These are phyloP conservation scores for Chaetomium olivaceum DNA, from an alignment of 2,329 filamentous ascomycete genomes.

Conservation along the genomic window DNA sequence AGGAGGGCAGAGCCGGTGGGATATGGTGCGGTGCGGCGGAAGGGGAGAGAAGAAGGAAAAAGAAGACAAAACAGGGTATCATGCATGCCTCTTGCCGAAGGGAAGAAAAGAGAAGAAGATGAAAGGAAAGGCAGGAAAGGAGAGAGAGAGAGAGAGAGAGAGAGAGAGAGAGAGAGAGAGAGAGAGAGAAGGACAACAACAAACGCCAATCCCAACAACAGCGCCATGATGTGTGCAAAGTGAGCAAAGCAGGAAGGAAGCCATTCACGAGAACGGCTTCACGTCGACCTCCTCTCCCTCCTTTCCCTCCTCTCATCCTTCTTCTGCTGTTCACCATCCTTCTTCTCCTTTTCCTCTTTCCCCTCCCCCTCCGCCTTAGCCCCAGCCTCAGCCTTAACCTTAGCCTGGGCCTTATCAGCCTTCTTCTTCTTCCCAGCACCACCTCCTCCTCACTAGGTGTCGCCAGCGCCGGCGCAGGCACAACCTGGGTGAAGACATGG, in stretches of 20 bases:
- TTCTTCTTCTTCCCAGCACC: background rate
- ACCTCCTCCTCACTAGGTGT: background rate
- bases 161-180: background rate
- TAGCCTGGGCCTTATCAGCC: background rate
- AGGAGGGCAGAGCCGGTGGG: background rate
- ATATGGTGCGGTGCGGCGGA: background rate
- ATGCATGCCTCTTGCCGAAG: conserved; percentile 17
- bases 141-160: background rate
- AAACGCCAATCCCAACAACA: background rate
- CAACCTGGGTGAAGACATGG: conserved; percentile 44
- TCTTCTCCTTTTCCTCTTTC: background rate
- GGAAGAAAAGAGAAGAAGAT: background rate
- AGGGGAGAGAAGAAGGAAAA: background rate
- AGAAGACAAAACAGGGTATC: conserved; percentile 26
- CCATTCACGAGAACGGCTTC: background rate
- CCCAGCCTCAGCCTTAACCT: background rate
- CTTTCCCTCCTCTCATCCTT: conserved; percentile 1
- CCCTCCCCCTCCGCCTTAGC: background rate
- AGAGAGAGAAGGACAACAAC: background rate
- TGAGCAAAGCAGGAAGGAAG: background rate
- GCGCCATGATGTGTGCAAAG: background rate
- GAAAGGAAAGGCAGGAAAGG: background rate
- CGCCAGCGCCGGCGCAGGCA: conserved; percentile 8
- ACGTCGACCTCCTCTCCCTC: background rate
- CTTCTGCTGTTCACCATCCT: background rate